These are phyloP conservation scores for Penicillium olsonii DNA, from an alignment of 2,329 filamentous ascomycete genomes.

Conservation along the genomic window DNA sequence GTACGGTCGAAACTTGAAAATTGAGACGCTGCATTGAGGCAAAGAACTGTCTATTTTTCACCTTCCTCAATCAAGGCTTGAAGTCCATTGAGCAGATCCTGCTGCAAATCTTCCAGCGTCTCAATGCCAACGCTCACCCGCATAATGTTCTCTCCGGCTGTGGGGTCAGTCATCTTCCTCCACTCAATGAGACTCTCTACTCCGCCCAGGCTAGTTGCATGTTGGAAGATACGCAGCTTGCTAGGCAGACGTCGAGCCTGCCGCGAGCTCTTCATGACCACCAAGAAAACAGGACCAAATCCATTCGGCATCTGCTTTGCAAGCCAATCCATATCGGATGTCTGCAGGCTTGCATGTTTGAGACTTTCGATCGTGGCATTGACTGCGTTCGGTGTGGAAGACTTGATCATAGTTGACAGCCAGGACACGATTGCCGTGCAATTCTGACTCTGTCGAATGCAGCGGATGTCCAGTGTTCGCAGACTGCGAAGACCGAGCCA, in stretches of 20 bases:
- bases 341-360: slow-evolving; percentile 80
- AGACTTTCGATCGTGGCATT: slow-evolving; percentile 60
- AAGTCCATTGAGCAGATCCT: slow-evolving; percentile 79
- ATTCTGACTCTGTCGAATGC: slow-evolving; percentile 71
- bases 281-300: slow-evolving; percentile 82
- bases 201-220: slow-evolving; percentile 89
- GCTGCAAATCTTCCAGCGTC: slow-evolving; percentile 75
- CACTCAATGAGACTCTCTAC: slow-evolving; percentile 97
- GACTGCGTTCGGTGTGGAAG: slow-evolving; percentile 44
- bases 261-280: slow-evolving; percentile 62
- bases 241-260: slow-evolving; percentile 71
- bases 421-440: slow-evolving; percentile 69
- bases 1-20: no score
- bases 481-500: slow-evolving; percentile 87
- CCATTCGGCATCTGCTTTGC: slow-evolving; percentile 85
- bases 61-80: slow-evolving; percentile 38
- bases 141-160: slow-evolving; percentile 70
- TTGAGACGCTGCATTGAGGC: no score
- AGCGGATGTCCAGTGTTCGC: slow-evolving; percentile 78
- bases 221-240: slow-evolving; percentile 80
- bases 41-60: background rate
- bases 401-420: slow-evolving; percentile 50
- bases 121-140: slow-evolving; percentile 88
- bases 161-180: slow-evolving; percentile 79
- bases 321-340: slow-evolving; percentile 68